A percentile compares a stretch with the other conserved stretches of the same genome.
These are phyloP conservation scores for Lachancea quebecensis DNA, from an alignment of 805 yeast species.

Conservation along the genomic window DNA sequence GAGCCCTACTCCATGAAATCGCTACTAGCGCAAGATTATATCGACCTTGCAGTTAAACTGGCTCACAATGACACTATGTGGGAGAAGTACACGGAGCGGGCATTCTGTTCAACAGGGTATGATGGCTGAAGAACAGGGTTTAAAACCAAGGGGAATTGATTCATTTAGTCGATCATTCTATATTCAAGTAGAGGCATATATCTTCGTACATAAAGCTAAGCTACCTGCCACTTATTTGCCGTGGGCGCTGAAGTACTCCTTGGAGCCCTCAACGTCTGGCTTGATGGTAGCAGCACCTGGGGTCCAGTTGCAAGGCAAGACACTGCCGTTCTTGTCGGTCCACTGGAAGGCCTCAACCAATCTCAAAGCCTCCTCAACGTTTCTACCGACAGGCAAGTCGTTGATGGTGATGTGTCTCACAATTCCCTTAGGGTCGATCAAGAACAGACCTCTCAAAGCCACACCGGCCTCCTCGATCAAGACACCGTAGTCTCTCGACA, in stretches of 20 bases:
- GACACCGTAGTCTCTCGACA: slow-evolving; percentile 96
- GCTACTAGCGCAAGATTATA: slow-evolving; percentile 56
- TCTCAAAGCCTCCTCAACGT: slow-evolving; percentile 96
- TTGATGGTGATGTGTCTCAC: slow-evolving; percentile 97
- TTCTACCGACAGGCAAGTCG: slow-evolving; percentile 99
- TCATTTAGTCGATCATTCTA: slow-evolving; percentile 3
- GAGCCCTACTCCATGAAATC: slow-evolving; percentile 46
- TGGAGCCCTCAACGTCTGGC: slow-evolving; percentile 70
- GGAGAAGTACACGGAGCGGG: slow-evolving; percentile 48
- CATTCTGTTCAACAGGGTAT: slow-evolving; percentile 61
- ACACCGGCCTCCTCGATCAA: slow-evolving; percentile 93
- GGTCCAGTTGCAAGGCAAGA: slow-evolving; percentile 99
- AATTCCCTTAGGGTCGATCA: slow-evolving; percentile 92
- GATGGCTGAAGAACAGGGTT: no score
- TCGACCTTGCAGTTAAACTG: slow-evolving; percentile 47
- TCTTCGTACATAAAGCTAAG: neutral
- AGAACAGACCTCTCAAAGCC: slow-evolving; percentile 95
- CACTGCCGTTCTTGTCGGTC: slow-evolving; percentile 99
- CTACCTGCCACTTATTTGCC: slow-evolving; percentile 33
- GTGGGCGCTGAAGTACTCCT: slow-evolving; percentile 68
- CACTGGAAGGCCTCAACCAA: slow-evolving; percentile 98
- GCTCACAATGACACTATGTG: slow-evolving; percentile 49
- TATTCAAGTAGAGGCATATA: slow-evolving; percentile 4
- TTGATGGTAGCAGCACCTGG: slow-evolving; percentile 91
- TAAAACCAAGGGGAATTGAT: no score